These are phyloP conservation scores for Paramecium octaurelia DNA, from an alignment of 73 alveolate species.

Conservation along the genomic window DNA sequence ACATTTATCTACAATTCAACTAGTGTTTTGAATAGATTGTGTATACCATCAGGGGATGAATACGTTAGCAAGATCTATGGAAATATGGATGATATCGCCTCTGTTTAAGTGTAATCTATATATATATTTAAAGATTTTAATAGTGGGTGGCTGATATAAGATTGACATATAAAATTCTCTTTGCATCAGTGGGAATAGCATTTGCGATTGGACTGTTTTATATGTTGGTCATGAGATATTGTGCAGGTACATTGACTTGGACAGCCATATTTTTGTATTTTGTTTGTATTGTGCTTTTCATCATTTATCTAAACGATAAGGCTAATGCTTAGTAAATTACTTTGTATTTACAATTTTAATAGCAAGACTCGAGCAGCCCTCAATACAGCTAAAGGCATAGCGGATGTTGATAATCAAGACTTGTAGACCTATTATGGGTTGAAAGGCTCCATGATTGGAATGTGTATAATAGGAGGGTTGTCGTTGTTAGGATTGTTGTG, in stretches of 20 bases:
- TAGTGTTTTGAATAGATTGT: not conserved
- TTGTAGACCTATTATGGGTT: constrained; percentile 28
- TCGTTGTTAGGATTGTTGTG: constrained; percentile 74
- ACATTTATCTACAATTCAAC: constrained; percentile 18
- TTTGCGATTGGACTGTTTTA: constrained; percentile 24
- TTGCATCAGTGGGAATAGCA: constrained; percentile 47
- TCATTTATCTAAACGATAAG: not conserved
- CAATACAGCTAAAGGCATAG: not conserved
- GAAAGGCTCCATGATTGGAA: not conserved
- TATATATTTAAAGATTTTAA: not conserved
- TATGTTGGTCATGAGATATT: constrained; percentile 25
- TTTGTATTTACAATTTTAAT: not conserved
- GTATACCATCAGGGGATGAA: constrained; percentile 28
- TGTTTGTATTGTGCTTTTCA: not conserved
- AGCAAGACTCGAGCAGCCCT: not conserved
- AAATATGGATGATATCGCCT: not conserved
- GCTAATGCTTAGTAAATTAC: not conserved
- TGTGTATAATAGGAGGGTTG: constrained; percentile 68
- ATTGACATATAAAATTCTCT: constrained; percentile 12
- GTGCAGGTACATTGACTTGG: constrained; percentile 37
- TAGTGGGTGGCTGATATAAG: constrained; percentile 30
- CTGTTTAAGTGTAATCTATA: not conserved
- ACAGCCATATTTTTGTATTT: not conserved
- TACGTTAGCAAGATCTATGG: not conserved
- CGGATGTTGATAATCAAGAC: not conserved